These are phyloP conservation scores for Porcisia hertigi DNA, from an alignment of 208 protist species.

Conservation along the genomic window DNA sequence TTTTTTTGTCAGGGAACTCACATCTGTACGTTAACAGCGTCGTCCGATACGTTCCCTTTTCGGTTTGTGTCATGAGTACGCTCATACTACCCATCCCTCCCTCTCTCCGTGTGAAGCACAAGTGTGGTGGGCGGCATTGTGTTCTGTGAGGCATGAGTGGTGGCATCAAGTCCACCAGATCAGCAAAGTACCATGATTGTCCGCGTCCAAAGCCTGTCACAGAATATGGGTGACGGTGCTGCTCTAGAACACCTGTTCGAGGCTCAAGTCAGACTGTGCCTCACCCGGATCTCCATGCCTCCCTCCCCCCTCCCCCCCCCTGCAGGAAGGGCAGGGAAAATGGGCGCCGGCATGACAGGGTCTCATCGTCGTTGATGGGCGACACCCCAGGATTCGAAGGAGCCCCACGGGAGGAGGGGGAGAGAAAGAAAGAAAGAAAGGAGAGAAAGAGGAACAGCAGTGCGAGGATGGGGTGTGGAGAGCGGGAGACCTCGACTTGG, in stretches of 20 bases:
- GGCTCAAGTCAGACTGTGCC: not conserved
- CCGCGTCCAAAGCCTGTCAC: not conserved
- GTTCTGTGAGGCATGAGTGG: not conserved
- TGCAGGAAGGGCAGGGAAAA: no score
- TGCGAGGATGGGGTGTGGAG: no score
- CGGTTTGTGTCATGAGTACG: no score
- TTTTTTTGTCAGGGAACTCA: no score
- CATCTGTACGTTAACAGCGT: no score
- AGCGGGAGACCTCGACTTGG: no score
- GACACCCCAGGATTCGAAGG: no score
- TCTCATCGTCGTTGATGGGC: no score
- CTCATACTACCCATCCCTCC: no score
- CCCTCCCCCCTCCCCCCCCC: not conserved
- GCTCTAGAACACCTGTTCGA: not conserved
- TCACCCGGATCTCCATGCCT: not conserved
- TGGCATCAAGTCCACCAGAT: not conserved
- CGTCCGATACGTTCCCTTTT: no score
- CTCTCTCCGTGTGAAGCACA: not conserved
- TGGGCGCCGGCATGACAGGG: no score
- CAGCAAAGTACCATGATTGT: not conserved
- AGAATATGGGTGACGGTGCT: not conserved
- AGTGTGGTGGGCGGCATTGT: not conserved
- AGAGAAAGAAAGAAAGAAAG: not conserved
- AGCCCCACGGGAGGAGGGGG: no score
- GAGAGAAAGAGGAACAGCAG: not conserved